Evolutionary conservation across 208 protist genomes (phyloP).

Genomic region (Crithidia fasciculata): DNA sequence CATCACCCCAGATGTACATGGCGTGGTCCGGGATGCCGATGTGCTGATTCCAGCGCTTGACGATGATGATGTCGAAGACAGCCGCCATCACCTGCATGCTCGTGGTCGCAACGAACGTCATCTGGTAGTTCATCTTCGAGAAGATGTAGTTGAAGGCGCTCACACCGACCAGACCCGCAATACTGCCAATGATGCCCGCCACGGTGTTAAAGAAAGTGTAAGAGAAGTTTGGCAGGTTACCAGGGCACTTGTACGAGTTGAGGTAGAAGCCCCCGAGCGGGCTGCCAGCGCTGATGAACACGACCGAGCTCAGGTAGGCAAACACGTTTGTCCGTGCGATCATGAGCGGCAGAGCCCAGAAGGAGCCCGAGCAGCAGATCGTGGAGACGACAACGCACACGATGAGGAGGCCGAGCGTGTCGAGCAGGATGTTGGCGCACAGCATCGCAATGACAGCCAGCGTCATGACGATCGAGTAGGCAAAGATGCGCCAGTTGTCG

Average conservation of each 20-base stretch:
- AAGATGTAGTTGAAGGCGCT: slow-evolving; percentile 59
- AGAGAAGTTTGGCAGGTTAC: no score
- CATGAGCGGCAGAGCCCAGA: slow-evolving; percentile 69
- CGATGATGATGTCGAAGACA: slow-evolving; percentile 74
- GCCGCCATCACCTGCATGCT: slow-evolving; percentile 40
- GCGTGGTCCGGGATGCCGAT: slow-evolving; percentile 56
- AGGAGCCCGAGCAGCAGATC: slow-evolving; percentile 43
- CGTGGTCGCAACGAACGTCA: slow-evolving; percentile 53
- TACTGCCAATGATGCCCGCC: slow-evolving; percentile 39
- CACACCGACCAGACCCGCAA: slow-evolving; percentile 45
- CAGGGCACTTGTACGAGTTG: slow-evolving; percentile 47
- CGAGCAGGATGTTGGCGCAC: slow-evolving; percentile 44
- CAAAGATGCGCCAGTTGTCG: slow-evolving; percentile 52
- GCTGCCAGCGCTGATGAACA: slow-evolving; percentile 53
- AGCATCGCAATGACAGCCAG: slow-evolving; percentile 48
- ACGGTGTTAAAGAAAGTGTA: slow-evolving; percentile 68
- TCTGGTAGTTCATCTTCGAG: slow-evolving; percentile 47
- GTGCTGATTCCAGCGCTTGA: slow-evolving; percentile 69
- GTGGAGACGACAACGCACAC: slow-evolving; percentile 41
- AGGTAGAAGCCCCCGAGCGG: slow-evolving; percentile 54
- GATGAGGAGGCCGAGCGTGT: slow-evolving; percentile 41
- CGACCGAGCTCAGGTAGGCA: slow-evolving; percentile 43
- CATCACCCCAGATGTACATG: slow-evolving; percentile 73
- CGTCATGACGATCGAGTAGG: slow-evolving; percentile 63
- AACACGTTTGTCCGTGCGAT: slow-evolving; percentile 76